phyloP scores from a whole-genome alignment of 108 stramenopile species.

The Nitzschia sp. region DNA sequence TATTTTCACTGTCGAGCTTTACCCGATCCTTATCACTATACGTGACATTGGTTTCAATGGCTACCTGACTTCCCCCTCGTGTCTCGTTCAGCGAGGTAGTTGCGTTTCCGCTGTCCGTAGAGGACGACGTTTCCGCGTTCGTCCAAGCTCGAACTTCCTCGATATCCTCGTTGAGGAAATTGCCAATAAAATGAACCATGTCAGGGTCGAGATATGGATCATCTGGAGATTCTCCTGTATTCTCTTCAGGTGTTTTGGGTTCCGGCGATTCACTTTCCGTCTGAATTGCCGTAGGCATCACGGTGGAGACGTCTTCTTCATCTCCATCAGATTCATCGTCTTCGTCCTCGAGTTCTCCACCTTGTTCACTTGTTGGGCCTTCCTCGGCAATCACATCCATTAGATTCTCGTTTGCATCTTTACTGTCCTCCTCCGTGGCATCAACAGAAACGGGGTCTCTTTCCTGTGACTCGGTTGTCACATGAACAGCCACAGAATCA shows the following conservation, averaged over 20 bases:
- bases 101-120: neutral
- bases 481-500: too few species aligned
- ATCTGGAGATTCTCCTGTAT: neutral
- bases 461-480: too few species aligned
- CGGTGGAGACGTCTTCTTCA: neutral
- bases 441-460: too few species aligned
- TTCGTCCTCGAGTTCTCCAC: neutral
- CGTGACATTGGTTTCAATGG: neutral
- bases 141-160: neutral
- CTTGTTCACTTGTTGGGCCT: neutral
- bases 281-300: too few species aligned
- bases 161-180: neutral
- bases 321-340: neutral
- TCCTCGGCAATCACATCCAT: neutral
- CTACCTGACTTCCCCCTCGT: neutral
- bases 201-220: conserved; percentile 9
- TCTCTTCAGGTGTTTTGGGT: too few species aligned
- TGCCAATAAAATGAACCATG: neutral
- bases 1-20: neutral
- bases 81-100: conserved; percentile 3
- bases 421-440: neutral
- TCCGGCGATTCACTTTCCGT: too few species aligned
- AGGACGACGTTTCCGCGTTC: neutral
- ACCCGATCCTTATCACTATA: neutral
- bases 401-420: neutral